A percentile compares a stretch with the other conserved stretches of the same genome.
phyloP scores from a whole-genome alignment of 805 yeast genomes.

The Kodamaea kaohsiungensis region DNA sequence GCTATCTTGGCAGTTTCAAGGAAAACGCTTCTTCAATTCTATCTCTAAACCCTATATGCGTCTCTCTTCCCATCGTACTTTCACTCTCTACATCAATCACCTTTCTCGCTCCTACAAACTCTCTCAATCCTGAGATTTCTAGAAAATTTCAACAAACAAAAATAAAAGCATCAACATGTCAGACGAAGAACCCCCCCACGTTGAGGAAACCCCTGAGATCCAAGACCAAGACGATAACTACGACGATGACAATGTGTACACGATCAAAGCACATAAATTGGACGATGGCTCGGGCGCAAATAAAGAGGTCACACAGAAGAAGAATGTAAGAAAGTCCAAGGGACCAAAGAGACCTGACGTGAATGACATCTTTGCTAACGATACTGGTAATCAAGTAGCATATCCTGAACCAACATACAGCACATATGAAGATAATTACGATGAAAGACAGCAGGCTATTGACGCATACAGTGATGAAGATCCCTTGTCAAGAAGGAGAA shows the following conservation, averaged over 20 bases:
- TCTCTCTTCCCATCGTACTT: too few species aligned
- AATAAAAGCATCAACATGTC: slow-evolving; percentile 5
- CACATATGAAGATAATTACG: slow-evolving; percentile 1
- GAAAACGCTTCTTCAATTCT: too few species aligned
- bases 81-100: not conserved
- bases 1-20: too few species aligned
- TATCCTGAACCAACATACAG: slow-evolving; percentile 4
- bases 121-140: not conserved
- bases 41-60: too few species aligned
- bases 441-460: slow-evolving; percentile 3
- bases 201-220: not conserved
- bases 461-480: slow-evolving; percentile 30
- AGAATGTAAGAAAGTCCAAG: slow-evolving; percentile 26
- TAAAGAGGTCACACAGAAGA: slow-evolving; percentile 25
- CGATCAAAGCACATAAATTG: slow-evolving; percentile 25
- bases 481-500: slow-evolving; percentile 53
- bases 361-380: slow-evolving; percentile 10
- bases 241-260: slow-evolving; percentile 25
- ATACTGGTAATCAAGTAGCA: not conserved
- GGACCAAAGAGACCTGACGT: slow-evolving; percentile 11
- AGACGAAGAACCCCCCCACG: not conserved
- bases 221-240: slow-evolving; percentile 4
- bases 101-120: not conserved
- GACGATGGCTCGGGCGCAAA: slow-evolving; percentile 9
- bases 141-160: not conserved